These are phyloP conservation scores for Geotrichum macrosporum DNA, from an alignment of 1,139 yeast genomes.

Conservation along the genomic window DNA sequence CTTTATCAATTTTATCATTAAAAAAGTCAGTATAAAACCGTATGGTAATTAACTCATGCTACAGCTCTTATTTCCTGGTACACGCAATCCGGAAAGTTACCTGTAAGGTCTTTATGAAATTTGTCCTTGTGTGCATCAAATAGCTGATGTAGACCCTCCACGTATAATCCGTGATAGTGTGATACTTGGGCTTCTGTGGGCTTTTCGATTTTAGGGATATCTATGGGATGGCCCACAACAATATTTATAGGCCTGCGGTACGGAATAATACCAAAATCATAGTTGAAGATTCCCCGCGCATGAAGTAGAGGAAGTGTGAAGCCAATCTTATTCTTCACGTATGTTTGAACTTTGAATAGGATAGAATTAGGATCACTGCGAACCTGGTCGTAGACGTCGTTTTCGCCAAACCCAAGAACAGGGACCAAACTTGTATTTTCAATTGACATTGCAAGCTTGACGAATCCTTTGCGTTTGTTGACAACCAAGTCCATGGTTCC, in stretches of 20 bases:
- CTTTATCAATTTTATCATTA: too few relatives aligned
- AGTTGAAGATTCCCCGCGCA: conserved; percentile 88
- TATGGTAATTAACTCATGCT: neutral
- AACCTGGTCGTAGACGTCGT: conserved; percentile 64
- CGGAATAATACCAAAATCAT: conserved; percentile 88
- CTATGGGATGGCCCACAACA: conserved; percentile 71
- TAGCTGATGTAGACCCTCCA: conserved; percentile 59
- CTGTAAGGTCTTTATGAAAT: conserved; percentile 21
- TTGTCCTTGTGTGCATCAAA: conserved; percentile 66
- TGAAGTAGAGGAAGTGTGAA: conserved; percentile 89
- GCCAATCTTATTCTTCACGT: conserved; percentile 66
- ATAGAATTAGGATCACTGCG: conserved; percentile 53
- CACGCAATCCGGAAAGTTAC: conserved; percentile 13
- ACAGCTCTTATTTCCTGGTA: conserved; percentile 14
- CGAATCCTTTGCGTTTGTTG: conserved; percentile 79
- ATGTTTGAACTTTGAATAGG: conserved; percentile 55
- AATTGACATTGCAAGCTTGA: conserved; percentile 74
- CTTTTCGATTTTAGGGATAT: conserved; percentile 50
- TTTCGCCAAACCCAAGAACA: conserved; percentile 89
- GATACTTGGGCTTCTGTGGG: conserved; percentile 54
- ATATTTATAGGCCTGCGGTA: conserved; percentile 75
- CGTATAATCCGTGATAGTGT: conserved; percentile 66
- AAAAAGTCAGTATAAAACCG: too few relatives aligned
- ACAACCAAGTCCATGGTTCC: conserved; percentile 61
- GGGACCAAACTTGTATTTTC: conserved; percentile 83